Conservation (phyloP, 169 alveolate species). For the Hepatocystis sp. region DNA sequence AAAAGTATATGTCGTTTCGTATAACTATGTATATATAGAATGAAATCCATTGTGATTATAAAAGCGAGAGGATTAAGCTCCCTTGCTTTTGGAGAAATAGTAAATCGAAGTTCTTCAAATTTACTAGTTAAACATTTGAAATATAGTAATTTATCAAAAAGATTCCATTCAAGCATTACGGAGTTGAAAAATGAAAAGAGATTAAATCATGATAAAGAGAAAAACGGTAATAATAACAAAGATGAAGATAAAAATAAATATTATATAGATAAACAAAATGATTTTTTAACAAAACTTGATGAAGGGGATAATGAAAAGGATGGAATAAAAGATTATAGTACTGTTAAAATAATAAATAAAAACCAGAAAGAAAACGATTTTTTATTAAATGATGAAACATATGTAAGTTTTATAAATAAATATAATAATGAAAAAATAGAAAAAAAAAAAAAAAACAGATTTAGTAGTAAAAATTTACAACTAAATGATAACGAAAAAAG, state of each 20-base stretch:
- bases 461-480: background rate
- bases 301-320: conserved; percentile 1
- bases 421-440: conserved; percentile 15
- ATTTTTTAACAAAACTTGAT: conserved; percentile 30
- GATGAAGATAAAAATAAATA: background rate
- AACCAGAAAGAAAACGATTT: conserved; percentile 13
- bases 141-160: no score
- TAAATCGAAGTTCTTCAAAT: no score
- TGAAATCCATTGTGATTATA: no score
- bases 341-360: conserved; percentile 30
- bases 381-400: conserved; percentile 22
- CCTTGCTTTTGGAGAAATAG: no score
- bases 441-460: conserved; percentile 8
- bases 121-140: no score
- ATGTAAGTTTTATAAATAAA: conserved; percentile 9
- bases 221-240: no score
- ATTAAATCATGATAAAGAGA: no score
- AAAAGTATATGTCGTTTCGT: no score
- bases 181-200: no score
- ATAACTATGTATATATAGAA: no score
- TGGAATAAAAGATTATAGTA: conserved; percentile 40
- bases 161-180: no score
- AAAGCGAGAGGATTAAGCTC: no score
- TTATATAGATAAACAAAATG: conserved; percentile 29
- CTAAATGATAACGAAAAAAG: conserved; percentile 35